These are phyloP conservation scores for Isabelozyma heimii DNA, from an alignment of 805 yeast species.

Conservation along the genomic window DNA sequence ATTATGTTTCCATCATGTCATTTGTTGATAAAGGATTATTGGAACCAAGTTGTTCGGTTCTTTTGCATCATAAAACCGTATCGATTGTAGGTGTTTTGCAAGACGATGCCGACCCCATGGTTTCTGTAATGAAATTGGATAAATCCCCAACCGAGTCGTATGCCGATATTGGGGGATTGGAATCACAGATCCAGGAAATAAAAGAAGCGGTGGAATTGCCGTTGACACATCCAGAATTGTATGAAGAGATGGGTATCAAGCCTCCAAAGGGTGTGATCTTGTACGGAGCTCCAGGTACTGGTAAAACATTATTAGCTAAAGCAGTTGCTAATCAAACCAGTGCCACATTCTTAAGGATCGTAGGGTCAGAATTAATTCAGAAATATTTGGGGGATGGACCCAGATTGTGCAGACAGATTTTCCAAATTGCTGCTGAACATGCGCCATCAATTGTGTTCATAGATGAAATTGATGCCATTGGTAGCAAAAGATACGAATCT, in stretches of 20 bases:
- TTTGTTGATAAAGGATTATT: slow-evolving; percentile 94
- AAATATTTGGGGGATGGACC: slow-evolving; percentile 98
- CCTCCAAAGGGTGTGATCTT: slow-evolving; percentile 98
- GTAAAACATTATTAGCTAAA: slow-evolving; percentile 91
- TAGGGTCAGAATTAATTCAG: slow-evolving; percentile 95
- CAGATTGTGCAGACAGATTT: slow-evolving; percentile 86
- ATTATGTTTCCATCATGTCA: slow-evolving; percentile 91
- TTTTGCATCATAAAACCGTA: slow-evolving; percentile 93
- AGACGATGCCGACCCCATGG: slow-evolving; percentile 98
- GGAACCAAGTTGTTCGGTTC: slow-evolving; percentile 96
- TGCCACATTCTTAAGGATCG: slow-evolving; percentile 93
- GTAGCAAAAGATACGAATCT: slow-evolving; percentile 96
- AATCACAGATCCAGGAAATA: slow-evolving; percentile 93
- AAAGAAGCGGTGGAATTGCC: slow-evolving; percentile 97
- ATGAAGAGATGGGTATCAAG: slow-evolving; percentile 98
- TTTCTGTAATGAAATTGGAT: slow-evolving; percentile 94
- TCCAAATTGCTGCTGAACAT: slow-evolving; percentile 94
- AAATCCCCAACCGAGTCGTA: slow-evolving; percentile 96
- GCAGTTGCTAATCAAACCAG: slow-evolving; percentile 98
- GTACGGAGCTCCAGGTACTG: slow-evolving; percentile 98
- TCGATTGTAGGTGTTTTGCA: slow-evolving; percentile 97
- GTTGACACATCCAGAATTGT: slow-evolving; percentile 91
- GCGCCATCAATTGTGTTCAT: slow-evolving; percentile 98
- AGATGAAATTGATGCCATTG: slow-evolving; percentile 98
- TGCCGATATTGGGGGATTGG: slow-evolving; percentile 97